Conservation (phyloP, 2,329 filamentous ascomycete genomes). For the Penicillium sp. region DNA sequence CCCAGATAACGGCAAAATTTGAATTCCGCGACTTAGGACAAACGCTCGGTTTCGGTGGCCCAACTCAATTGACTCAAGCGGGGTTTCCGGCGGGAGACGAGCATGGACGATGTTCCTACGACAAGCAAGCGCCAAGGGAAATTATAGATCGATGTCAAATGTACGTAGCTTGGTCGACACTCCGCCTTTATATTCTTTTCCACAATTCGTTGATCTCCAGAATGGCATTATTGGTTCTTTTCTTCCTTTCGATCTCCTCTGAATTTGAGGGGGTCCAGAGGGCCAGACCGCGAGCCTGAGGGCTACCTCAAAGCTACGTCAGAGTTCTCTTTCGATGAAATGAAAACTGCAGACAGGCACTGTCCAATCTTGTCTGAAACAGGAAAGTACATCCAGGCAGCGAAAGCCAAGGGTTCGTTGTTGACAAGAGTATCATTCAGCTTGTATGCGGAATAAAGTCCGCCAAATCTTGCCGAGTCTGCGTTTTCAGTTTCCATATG, state of each 20-base stretch:
- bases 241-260: neutral
- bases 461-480: neutral
- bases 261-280: neutral
- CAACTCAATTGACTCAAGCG: too few species aligned
- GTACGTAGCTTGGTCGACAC: too few species aligned
- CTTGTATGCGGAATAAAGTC: constrained; percentile 7
- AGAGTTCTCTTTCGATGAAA: neutral
- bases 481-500: neutral
- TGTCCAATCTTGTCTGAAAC: neutral
- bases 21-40: too few species aligned
- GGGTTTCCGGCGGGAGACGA: too few species aligned
- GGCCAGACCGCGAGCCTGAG: neutral
- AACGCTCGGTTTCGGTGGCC: too few species aligned
- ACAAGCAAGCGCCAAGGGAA: too few species aligned
- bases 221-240: neutral
- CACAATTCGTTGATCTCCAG: too few species aligned
- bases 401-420: neutral
- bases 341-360: neutral
- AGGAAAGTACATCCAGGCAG: neutral
- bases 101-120: too few species aligned
- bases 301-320: neutral
- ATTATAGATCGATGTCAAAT: too few species aligned
- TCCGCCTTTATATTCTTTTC: too few species aligned
- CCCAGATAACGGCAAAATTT: neutral
- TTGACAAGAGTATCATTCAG: neutral